A percentile compares a stretch with the other conserved stretches of the same genome.
These are phyloP conservation scores for Ramaria rubella DNA, from an alignment of 768 basidiomycete genomes.

Conservation along the genomic window DNA sequence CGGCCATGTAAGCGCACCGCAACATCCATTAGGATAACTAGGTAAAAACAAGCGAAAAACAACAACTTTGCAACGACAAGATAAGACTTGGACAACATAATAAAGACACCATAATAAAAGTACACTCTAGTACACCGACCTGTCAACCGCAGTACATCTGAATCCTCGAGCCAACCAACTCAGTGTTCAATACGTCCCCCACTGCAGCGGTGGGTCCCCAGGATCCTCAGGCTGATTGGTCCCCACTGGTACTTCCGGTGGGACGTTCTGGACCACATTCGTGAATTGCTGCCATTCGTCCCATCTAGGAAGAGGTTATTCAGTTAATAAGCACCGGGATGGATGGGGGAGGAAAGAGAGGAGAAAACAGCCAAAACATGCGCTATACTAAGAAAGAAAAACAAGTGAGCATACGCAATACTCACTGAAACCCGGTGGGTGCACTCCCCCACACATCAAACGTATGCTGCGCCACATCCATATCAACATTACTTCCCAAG, in stretches of 20 bases:
- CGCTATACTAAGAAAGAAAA: not conserved
- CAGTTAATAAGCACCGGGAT: not conserved
- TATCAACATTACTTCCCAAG: not conserved
- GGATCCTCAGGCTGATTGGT: not conserved
- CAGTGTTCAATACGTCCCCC: not conserved
- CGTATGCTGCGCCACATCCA: not conserved
- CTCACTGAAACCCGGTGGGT: not conserved
- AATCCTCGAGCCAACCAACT: not conserved
- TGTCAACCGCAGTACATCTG: no score
- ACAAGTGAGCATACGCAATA: not conserved
- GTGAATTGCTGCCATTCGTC: slow-evolving; percentile 1
- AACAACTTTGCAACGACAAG: no score
- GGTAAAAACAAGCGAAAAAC: no score
- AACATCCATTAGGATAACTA: no score
- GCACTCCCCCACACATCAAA: not conserved
- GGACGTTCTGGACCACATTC: not conserved
- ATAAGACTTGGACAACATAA: no score
- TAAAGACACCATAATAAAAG: no score
- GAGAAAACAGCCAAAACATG: not conserved
- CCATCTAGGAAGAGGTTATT: not conserved
- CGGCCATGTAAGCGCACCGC: no score
- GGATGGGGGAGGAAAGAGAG: not conserved
- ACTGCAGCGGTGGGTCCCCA: not conserved
- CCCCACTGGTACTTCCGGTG: not conserved
- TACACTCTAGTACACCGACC: no score